Conservation (phyloP, 139 green algal genomes). For the Nannochloris sp. region DNA sequence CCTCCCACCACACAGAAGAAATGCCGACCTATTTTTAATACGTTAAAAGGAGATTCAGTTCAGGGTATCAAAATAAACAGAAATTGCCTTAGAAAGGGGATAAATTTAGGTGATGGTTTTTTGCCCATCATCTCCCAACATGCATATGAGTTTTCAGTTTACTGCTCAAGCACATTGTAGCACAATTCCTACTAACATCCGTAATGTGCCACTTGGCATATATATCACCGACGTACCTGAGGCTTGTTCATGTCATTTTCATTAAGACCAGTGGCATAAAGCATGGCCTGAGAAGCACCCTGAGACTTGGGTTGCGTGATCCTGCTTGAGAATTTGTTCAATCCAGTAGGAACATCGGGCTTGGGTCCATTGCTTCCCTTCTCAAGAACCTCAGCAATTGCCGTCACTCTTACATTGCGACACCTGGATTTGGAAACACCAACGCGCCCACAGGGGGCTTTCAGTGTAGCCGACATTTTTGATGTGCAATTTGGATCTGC, state of each 20-base stretch:
- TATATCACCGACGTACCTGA: constrained; percentile 57
- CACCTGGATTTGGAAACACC: neutral
- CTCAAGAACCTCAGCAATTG: constrained; percentile 2
- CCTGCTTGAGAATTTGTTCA: constrained; percentile 90
- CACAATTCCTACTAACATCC: too few relatives aligned
- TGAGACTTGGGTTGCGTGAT: constrained; percentile 97
- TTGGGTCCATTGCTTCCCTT: neutral
- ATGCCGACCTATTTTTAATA: constrained; percentile 93
- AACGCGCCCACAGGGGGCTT: neutral
- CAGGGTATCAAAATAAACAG: too few relatives aligned
- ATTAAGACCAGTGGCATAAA: constrained; percentile 90
- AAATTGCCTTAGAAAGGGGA: too few relatives aligned
- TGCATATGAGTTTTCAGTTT: too few relatives aligned
- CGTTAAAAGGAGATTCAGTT: too few relatives aligned
- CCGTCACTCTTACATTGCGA: neutral
- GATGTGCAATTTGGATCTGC: too few relatives aligned
- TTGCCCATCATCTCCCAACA: too few relatives aligned
- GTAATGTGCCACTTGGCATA: too few relatives aligned
- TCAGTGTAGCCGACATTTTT: neutral
- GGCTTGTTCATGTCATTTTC: constrained; percentile 94
- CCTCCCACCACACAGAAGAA: constrained; percentile 95
- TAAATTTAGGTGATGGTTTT: too few relatives aligned
- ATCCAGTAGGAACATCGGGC: constrained; percentile 21
- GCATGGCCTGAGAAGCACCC: constrained; percentile 95
- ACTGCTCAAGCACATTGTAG: too few relatives aligned